Conservation (phyloP, 2,329 filamentous ascomycete species). For the Pestalotiopsis sp. region DNA sequence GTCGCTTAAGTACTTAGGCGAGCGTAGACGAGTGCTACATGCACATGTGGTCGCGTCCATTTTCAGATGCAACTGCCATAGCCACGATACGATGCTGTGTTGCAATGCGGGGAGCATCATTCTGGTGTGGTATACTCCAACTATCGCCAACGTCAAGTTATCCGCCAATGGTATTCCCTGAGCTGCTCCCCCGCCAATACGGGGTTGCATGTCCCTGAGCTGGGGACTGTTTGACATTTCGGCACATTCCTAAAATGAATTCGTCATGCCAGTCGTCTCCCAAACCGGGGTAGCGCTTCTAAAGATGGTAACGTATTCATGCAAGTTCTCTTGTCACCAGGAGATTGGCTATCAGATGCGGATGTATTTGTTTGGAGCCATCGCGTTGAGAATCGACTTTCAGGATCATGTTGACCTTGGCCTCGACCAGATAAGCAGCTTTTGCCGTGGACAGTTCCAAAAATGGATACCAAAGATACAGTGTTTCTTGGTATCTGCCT, state of each 20-base stretch:
- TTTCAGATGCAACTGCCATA: not conserved
- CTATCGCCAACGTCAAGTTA: not conserved
- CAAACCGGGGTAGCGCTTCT: not conserved
- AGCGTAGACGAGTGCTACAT: not conserved
- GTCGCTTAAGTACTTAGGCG: not conserved
- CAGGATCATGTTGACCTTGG: not conserved
- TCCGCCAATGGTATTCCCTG: not conserved
- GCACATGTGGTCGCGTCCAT: not conserved
- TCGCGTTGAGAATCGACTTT: not conserved
- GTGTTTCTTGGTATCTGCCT: not conserved
- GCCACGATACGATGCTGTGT: not conserved
- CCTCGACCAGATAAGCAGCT: not conserved
- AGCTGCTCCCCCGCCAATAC: not conserved
- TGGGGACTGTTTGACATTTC: not conserved
- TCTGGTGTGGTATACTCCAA: not conserved
- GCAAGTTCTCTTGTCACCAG: not conserved
- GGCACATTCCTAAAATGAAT: slow-evolving; percentile 5
- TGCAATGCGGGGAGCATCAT: slow-evolving; percentile 2
- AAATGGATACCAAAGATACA: not conserved
- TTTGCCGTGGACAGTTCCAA: not conserved
- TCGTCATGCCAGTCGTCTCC: not conserved
- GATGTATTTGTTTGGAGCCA: not conserved
- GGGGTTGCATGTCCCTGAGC: not conserved
- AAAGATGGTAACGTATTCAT: not conserved
- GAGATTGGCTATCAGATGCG: not conserved